These are phyloP conservation scores for Penicillium sp. DNA, from an alignment of 2,329 filamentous ascomycete genomes.

Conservation along the genomic window DNA sequence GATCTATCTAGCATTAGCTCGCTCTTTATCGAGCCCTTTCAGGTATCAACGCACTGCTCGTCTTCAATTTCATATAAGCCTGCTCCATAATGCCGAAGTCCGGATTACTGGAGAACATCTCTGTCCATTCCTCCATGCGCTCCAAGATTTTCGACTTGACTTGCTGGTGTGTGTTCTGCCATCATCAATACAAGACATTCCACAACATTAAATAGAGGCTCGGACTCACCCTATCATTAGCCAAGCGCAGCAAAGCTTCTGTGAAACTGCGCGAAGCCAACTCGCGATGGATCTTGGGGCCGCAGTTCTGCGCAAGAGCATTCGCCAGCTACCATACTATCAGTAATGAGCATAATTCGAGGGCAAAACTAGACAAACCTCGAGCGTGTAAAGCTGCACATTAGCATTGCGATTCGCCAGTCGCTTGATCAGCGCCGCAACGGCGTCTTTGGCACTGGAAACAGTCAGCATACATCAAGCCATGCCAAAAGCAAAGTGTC, in stretches of 20 bases:
- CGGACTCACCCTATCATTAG: constrained; percentile 66
- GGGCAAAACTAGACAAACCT: constrained; percentile 48
- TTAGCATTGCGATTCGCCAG: constrained; percentile 92
- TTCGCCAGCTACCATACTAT: constrained; percentile 65
- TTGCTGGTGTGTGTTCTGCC: constrained; percentile 81
- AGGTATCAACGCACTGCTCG: constrained; percentile 48
- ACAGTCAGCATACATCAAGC: not conserved
- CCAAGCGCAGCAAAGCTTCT: constrained; percentile 83
- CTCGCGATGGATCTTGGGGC: constrained; percentile 79
- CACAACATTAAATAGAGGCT: not conserved
- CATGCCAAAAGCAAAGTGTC: not conserved
- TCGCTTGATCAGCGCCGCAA: constrained; percentile 85
- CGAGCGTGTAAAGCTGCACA: constrained; percentile 90
- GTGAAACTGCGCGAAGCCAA: constrained; percentile 89
- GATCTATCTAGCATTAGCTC: constrained; percentile 56
- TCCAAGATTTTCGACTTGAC: constrained; percentile 97
- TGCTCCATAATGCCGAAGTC: constrained; percentile 98
- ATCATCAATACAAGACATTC: not conserved
- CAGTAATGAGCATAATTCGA: not conserved
- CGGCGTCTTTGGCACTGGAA: constrained; percentile 69
- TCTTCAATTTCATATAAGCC: constrained; percentile 83
- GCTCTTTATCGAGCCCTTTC: not conserved
- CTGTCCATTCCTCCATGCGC: constrained; percentile 92
- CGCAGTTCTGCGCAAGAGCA: constrained; percentile 88
- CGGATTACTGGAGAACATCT: constrained; percentile 85